Conservation (phyloP, 2,329 filamentous ascomycete species). For the Fusarium newnesense region DNA sequence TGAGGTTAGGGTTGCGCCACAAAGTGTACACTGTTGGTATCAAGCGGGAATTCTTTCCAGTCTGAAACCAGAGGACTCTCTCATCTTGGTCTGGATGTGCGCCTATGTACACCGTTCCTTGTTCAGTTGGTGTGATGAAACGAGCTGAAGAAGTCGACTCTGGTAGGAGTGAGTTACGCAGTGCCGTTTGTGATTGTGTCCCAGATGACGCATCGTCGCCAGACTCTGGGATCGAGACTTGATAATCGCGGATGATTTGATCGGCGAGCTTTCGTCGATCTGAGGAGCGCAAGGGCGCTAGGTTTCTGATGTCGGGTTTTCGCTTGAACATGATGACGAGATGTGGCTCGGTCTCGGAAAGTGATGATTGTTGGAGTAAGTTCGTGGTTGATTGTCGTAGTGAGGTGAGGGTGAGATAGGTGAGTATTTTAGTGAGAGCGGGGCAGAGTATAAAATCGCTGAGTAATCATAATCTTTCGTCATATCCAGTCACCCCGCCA, state of each 20-base stretch:
- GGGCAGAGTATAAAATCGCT: constrained; percentile 5
- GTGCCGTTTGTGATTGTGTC: constrained; percentile 22
- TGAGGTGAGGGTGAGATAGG: background rate
- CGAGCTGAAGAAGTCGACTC: constrained; percentile 38
- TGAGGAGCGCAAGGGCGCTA: constrained; percentile 37
- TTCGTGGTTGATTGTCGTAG: background rate
- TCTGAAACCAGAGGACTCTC: constrained; percentile 40
- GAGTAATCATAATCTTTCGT: constrained; percentile 22
- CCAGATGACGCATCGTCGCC: constrained; percentile 26
- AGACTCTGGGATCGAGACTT: constrained; percentile 23
- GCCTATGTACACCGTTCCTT: constrained; percentile 35
- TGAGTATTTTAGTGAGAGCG: constrained; percentile 12
- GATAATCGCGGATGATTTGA: constrained; percentile 40
- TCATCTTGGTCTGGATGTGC: constrained; percentile 31
- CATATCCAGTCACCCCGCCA: background rate
- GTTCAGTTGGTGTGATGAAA: constrained; percentile 34
- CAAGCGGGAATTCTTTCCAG: constrained; percentile 33
- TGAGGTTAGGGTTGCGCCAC: constrained; percentile 36
- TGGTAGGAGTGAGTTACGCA: constrained; percentile 38
- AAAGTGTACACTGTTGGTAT: constrained; percentile 40
- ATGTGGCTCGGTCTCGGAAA: background rate
- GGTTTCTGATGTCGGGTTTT: constrained; percentile 39
- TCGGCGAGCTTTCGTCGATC: constrained; percentile 39
- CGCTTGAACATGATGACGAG: constrained; percentile 34
- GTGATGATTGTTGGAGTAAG: background rate